Evolutionary conservation across 2,329 filamentous ascomycete genomes (phyloP), one percentile per base, ranked within the genome.

Genomic region (Chrysosporium queenslandicum): DNA sequence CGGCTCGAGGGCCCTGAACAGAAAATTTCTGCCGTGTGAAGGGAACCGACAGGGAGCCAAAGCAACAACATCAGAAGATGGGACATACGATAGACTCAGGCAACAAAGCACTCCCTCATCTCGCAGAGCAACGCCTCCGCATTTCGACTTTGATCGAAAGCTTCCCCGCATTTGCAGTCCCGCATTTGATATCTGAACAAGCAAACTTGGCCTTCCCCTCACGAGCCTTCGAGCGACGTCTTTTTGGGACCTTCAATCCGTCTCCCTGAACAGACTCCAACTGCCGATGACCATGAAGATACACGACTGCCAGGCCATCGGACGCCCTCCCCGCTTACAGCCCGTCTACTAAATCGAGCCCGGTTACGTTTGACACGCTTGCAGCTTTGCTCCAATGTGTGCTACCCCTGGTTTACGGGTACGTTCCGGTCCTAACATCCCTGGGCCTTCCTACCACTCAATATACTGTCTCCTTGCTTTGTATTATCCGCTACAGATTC

Each of bases 1-100:
- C 40, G 48, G 23, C 40, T 51, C 7, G 48, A 51, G 12, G 48
- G 48, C 20, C 39, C 39, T 5, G 48, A 51, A 27, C 16, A 51
- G 39, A 42, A 51, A 16, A 34, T 51, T 18, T 27, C 25, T 11
- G 37, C 48, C 3, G 27, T 43, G 16, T 36, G 14, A 40, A n/a
- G 34, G 4, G 18, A 23, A 29, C 21, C 20, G 18, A 11, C n/a
- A 29, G 39, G 7, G 21, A 21, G 25, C 7, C 14, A 29, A 4
- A 43, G 14, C 9, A 4, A 27, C 23, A 12, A 16, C 21, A 5
- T 5, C 21, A 12, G 40, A 16, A 16, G 5, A 25, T 16, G 18
- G 14, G 20, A 23, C 3, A 41, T 21, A 23, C 39, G 6, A 4
- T 4, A 14, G 5, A 18, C 4, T 39, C 36, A 39, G 4, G 5